These are phyloP conservation scores for Xylaria hypoxylon DNA, from an alignment of 2,329 filamentous ascomycete species.

Conservation along the genomic window DNA sequence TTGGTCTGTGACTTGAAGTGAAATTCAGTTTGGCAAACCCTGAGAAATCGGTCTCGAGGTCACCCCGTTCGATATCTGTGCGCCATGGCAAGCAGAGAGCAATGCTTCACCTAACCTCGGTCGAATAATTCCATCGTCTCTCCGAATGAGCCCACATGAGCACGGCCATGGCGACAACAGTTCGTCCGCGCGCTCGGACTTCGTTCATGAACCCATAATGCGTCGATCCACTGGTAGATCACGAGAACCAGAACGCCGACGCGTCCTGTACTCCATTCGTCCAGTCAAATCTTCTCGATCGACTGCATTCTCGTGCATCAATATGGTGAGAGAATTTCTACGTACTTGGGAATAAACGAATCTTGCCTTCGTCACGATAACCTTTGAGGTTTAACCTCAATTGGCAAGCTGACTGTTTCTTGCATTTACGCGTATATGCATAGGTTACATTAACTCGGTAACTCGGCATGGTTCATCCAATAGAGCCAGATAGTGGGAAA, in stretches of 20 bases:
- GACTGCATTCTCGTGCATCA: background rate
- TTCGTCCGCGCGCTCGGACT: constrained; percentile 3
- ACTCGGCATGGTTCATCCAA: background rate
- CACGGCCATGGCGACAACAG: background rate
- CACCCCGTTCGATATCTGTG: background rate
- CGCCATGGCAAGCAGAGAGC: background rate
- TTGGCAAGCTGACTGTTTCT: background rate
- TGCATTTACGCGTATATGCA: background rate
- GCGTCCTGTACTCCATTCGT: background rate
- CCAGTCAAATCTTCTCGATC: background rate
- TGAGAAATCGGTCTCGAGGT: background rate
- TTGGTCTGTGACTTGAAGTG: background rate
- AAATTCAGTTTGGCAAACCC: background rate
- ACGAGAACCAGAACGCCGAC: background rate
- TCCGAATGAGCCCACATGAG: background rate
- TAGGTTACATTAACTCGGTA: too few relatives aligned
- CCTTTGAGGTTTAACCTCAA: background rate
- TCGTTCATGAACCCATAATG: background rate
- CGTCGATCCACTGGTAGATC: background rate
- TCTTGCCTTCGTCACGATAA: background rate
- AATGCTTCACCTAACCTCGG: background rate
- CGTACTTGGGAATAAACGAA: background rate
- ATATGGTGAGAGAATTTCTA: background rate
- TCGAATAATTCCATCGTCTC: background rate
- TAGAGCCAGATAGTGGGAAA: background rate